Evolutionary conservation across 176 grass and related monocot genomes (phyloP).

Genomic region (Triticum timopheevii): DNA sequence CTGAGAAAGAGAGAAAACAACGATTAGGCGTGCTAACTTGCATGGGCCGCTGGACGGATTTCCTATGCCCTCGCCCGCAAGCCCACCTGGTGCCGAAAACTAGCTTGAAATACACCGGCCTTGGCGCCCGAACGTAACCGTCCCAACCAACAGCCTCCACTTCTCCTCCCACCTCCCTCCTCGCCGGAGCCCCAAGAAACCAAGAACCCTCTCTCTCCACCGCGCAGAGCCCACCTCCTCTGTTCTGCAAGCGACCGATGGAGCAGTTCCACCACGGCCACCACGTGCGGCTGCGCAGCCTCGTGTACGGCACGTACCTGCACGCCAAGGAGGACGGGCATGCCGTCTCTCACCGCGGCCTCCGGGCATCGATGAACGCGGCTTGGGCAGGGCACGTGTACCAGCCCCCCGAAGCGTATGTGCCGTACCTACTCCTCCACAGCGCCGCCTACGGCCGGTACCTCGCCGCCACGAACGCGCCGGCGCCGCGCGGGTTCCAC

Average conservation of each 20-base stretch:
- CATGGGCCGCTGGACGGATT: no score
- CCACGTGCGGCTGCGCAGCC: conserved; percentile 15
- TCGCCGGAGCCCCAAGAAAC: neutral
- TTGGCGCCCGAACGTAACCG: no score
- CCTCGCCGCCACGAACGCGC: neutral
- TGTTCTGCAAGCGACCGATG: neutral
- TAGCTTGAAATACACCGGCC: no score
- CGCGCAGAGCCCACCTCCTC: no score
- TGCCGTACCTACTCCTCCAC: neutral
- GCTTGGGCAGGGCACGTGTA: neutral
- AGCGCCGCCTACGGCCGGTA: conserved; percentile 21
- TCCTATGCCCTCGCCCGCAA: neutral
- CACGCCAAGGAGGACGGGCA: conserved; percentile 12
- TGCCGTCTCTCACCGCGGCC: neutral
- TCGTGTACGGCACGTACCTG: neutral
- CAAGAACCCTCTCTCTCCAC: neutral
- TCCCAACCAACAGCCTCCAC: no score
- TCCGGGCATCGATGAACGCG: neutral
- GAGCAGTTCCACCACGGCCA: neutral
- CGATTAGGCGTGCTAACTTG: no score
- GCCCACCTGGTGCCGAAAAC: neutral
- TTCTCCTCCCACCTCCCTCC: neutral
- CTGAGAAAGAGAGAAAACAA: no score
- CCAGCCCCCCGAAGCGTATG: neutral
- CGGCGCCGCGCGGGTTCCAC: neutral